Evolutionary conservation across 129 eudicot genomes (phyloP).

Genomic region (Arctium lappa): DNA sequence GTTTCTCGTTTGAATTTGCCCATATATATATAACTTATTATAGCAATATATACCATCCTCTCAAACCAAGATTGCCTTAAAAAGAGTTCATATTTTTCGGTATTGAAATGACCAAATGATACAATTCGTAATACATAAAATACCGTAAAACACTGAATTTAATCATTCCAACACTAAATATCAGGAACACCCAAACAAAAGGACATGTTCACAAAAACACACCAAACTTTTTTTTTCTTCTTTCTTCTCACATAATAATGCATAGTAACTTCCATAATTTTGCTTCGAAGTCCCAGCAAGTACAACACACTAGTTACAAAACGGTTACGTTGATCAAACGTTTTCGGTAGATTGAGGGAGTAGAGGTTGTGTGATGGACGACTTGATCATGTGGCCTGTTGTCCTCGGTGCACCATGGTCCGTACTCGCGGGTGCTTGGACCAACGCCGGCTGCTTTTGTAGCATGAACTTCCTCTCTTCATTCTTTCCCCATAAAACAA

Average conservation of each 20-base stretch:
- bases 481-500: conserved; percentile 89
- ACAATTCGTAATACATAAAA: background rate
- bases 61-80: background rate
- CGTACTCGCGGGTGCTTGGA: conserved; percentile 40
- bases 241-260: conserved; percentile 27
- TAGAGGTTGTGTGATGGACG: conserved; percentile 82
- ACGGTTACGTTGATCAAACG: conserved; percentile 46
- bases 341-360: conserved; percentile 60
- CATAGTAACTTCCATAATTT: conserved; percentile 36
- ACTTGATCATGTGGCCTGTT: conserved; percentile 37
- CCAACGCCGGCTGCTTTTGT: conserved; percentile 30
- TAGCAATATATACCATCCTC: background rate
- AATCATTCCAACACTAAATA: conserved; percentile 29
- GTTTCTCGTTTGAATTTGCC: no score
- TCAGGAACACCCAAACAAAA: conserved; percentile 18
- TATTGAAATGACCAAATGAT: conserved; percentile 2
- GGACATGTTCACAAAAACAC: conserved; percentile 31
- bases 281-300: conserved; percentile 22
- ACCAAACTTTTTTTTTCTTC: conserved; percentile 25
- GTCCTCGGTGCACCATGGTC: conserved; percentile 52
- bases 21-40: background rate
- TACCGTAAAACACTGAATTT: conserved; percentile 6
- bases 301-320: conserved; percentile 18
- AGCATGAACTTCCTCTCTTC: conserved; percentile 64
- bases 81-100: background rate